Conservation (phyloP, 768 basidiomycete genomes). For the Kwoniella shandongensis region DNA sequence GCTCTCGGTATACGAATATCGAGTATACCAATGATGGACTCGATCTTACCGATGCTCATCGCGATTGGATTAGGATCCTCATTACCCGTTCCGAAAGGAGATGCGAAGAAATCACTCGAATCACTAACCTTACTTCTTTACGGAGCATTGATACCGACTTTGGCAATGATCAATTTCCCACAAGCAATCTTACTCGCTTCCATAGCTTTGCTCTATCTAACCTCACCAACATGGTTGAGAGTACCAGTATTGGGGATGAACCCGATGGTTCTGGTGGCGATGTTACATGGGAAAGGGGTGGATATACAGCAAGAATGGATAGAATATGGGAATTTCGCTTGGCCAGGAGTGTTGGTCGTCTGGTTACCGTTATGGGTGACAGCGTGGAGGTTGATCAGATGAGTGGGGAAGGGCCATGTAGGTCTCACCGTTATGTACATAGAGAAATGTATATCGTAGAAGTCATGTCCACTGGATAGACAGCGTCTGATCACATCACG, state of each 20-base stretch:
- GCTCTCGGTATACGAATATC: slow-evolving; percentile 28
- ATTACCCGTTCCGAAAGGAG: slow-evolving; percentile 21
- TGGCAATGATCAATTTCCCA: slow-evolving; percentile 88
- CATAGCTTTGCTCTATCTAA: slow-evolving; percentile 38
- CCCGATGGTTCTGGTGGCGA: slow-evolving; percentile 11
- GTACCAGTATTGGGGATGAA: slow-evolving; percentile 1
- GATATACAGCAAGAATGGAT: slow-evolving; percentile 27
- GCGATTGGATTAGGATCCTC: background rate
- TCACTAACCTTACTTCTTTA: slow-evolving; percentile 76
- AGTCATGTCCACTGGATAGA: too few relatives aligned
- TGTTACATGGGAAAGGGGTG: slow-evolving; percentile 1
- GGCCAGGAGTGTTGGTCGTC: slow-evolving; percentile 32
- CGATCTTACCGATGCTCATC: too few relatives aligned
- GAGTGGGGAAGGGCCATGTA: too few relatives aligned
- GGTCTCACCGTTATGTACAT: too few relatives aligned
- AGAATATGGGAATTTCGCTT: slow-evolving; percentile 33
- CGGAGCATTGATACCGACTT: slow-evolving; percentile 80
- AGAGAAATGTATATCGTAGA: too few relatives aligned
- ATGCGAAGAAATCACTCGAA: background rate
- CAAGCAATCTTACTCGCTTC: slow-evolving; percentile 73
- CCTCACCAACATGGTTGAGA: slow-evolving; percentile 9
- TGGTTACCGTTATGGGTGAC: slow-evolving; percentile 37
- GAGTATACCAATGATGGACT: too few relatives aligned
- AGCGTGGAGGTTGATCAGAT: too few relatives aligned
- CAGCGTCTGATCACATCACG: too few relatives aligned